phyloP scores from a whole-genome alignment of 306 rosid genomes.

The Cotoneaster glaucophyllus region DNA sequence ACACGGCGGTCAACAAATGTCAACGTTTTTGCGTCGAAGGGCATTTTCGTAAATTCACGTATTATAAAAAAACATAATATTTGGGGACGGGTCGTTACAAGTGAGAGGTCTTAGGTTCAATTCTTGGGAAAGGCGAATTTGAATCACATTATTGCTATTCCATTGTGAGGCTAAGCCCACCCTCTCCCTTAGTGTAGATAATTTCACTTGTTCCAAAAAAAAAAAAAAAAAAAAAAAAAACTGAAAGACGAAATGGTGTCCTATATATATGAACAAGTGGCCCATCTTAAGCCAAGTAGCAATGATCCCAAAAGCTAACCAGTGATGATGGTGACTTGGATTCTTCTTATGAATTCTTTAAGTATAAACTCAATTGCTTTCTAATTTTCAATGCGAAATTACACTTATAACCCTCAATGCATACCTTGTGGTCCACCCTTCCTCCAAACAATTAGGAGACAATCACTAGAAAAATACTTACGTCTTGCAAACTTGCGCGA shows the following conservation, averaged over 20 bases:
- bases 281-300: not conserved
- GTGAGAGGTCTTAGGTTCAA: no score
- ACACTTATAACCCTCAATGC: not conserved
- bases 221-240: not conserved
- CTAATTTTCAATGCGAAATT: not conserved
- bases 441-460: slow-evolving; percentile 39
- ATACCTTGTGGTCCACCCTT: slow-evolving; percentile 8
- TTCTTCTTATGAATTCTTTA: slow-evolving; percentile 13
- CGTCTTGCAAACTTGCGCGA: no score
- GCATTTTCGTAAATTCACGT: no score
- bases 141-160: no score
- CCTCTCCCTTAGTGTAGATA: no score
- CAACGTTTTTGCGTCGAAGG: rapidly evolving
- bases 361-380: not conserved
- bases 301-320: not conserved
- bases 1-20: no score
- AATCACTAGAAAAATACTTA: no score
- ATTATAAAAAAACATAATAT: no score
- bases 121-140: no score
- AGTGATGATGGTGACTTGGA: not conserved
- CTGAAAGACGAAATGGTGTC: not conserved
- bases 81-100: no score
- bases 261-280: not conserved
- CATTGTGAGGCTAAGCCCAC: no score
- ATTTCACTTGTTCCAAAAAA: no score